Conservation (phyloP, 768 basidiomycete genomes). For the Termitomyces eurrhizus region DNA sequence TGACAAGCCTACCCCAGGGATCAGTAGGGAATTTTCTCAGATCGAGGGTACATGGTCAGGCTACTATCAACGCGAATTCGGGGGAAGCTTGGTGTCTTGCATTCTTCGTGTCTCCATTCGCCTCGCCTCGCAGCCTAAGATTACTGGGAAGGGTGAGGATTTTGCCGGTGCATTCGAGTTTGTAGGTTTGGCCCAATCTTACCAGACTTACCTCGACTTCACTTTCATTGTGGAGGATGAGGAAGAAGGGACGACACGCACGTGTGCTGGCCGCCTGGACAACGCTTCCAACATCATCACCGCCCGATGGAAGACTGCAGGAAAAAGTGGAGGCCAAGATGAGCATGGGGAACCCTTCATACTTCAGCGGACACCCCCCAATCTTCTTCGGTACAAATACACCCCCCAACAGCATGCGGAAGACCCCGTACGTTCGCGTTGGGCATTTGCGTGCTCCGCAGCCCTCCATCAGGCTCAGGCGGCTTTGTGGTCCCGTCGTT, state of each 20-base stretch:
- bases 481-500: slow-evolving; percentile 27
- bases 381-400: slow-evolving; percentile 28
- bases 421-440: slow-evolving; percentile 28
- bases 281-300: slow-evolving; percentile 15
- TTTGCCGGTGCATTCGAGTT: slow-evolving; percentile 28
- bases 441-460: slow-evolving; percentile 30
- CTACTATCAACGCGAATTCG: slow-evolving; percentile 22
- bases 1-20: slow-evolving; percentile 18
- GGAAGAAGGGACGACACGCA: slow-evolving; percentile 23
- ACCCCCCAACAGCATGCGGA: slow-evolving; percentile 22
- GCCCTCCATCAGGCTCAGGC: slow-evolving; percentile 27
- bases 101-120: slow-evolving; percentile 26
- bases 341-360: slow-evolving; percentile 18
- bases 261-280: slow-evolving; percentile 22
- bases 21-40: slow-evolving; percentile 14
- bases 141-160: slow-evolving; percentile 31
- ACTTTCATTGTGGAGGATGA: slow-evolving; percentile 24
- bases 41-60: slow-evolving; percentile 33
- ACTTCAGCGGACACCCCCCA: slow-evolving; percentile 25
- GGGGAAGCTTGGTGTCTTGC: slow-evolving; percentile 21
- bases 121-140: slow-evolving; percentile 18
- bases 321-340: slow-evolving; percentile 6
- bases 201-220: slow-evolving; percentile 20
- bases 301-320: slow-evolving; percentile 13
- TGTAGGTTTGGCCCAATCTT: slow-evolving; percentile 18